Evolutionary conservation across 495 filamentous ascomycete species (phyloP).

Genomic region (Hypomontagnella monticulosa): DNA sequence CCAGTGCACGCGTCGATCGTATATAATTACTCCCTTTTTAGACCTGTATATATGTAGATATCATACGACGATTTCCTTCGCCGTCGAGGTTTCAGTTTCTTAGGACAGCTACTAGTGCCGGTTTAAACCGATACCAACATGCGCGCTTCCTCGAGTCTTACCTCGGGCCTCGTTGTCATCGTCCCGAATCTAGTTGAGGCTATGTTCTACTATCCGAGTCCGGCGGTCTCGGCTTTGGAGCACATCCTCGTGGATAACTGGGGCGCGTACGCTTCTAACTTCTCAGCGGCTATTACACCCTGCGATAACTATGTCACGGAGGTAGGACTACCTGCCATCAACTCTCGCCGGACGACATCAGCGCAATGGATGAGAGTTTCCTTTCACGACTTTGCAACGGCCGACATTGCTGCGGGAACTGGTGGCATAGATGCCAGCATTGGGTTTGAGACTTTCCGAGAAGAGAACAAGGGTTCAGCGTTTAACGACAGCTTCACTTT

Average conservation of each 20-base stretch:
- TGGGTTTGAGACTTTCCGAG: conserved; percentile 54
- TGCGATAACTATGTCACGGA: conserved; percentile 46
- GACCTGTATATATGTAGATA: background rate
- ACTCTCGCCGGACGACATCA: conserved; percentile 54
- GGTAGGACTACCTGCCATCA: conserved; percentile 46
- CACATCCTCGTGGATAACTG: conserved; percentile 49
- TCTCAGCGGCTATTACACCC: conserved; percentile 47
- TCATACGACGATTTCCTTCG: background rate
- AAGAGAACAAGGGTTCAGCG: conserved; percentile 58
- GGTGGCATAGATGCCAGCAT: conserved; percentile 63
- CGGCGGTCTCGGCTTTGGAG: conserved; percentile 42
- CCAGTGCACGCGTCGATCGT: background rate
- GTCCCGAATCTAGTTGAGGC: conserved; percentile 6
- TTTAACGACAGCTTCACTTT: conserved; percentile 57
- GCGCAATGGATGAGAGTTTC: conserved; percentile 63
- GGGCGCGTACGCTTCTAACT: conserved; percentile 47
- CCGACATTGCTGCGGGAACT: conserved; percentile 51
- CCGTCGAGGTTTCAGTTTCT: background rate
- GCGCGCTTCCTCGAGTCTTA: conserved; percentile 11
- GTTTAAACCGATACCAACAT: conserved; percentile 10
- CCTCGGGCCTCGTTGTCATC: background rate
- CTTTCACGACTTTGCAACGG: conserved; percentile 64
- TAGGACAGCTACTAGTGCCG: background rate
- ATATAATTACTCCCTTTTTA: background rate
- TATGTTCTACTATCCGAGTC: conserved; percentile 48